Base-by-base conservation (phyloP, 179 eudicot species). In the Spinacia oleracea region DNA sequence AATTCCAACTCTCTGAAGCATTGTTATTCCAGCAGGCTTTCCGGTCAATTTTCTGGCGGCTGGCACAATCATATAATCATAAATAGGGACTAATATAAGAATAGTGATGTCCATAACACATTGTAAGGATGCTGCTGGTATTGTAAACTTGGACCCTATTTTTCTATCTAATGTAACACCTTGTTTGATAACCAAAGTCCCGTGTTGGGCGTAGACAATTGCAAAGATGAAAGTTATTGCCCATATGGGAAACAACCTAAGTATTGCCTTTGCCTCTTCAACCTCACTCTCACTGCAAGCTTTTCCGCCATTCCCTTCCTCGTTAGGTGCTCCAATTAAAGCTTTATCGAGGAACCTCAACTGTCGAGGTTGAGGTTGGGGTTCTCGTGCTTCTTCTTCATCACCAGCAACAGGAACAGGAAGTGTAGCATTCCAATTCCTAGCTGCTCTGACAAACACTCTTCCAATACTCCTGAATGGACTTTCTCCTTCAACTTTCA, bases 141-240 rank as follows among this genome's bases (percentile, higher is more conserved):
- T 23, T 6, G 69, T 21, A 45, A 89, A 77, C 72, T 16, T 84
- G 27, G 85, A 46, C 12, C 82, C 82, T 2, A 89, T 66, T 40
- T 79, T 74, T 79, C 93, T 83, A 75, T 91, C 88, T 66, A 91
- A 65, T 23, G 95, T 89, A 20, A 73, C 83, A 60, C 85, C 93
- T 80, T 91, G 94, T 80, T 88, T 89, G 63, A 88, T 88, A 78
- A 91, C 88, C 32, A 91, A 79, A 29, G 92, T 89, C 4, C 88
- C 75, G 14, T 83, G 65, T 51, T 90, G 92, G 8, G 91, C 79
- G 69, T 81, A 85, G 11, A 83, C 86, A 15, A 89, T 66, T 32
- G 87, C 88, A 75, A 82, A 91, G 20, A 76, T 75, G 32, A 91
- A 73, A 71, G 85, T 73, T 27, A 90, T 78, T 5, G 80, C 84